phyloP scores from a whole-genome alignment of 306 rosid genomes.

The Herpetospermum pedunculosum region DNA sequence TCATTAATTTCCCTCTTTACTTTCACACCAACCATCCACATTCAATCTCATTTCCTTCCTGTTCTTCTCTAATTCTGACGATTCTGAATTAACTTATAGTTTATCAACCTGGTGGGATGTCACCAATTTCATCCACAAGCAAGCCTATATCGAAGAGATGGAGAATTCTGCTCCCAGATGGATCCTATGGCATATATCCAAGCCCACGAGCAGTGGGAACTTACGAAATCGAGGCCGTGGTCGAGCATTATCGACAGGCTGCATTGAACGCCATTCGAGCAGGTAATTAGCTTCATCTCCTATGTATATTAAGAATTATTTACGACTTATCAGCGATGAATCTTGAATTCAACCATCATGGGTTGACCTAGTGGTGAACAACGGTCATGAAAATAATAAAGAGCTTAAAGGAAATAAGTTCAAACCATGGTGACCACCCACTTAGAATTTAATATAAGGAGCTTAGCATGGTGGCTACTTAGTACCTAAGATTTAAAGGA shows the following conservation, averaged over 20 bases:
- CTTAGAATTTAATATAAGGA: no score
- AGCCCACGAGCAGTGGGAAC: conserved; percentile 40
- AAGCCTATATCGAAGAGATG: conserved; percentile 55
- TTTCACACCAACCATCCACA: no score
- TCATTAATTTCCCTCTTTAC: no score
- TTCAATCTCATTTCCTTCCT: no score
- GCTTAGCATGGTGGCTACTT: no score
- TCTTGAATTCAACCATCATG: no score
- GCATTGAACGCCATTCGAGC: conserved; percentile 61
- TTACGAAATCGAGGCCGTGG: conserved; percentile 47
- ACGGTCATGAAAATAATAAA: no score
- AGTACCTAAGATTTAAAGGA: no score
- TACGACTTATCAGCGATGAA: no score
- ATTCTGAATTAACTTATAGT: conserved; percentile 22
- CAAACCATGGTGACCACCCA: no score
- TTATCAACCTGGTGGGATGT: conserved; percentile 57
- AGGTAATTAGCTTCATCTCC: conserved; percentile 24
- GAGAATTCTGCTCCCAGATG: conserved; percentile 68
- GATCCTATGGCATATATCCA: conserved; percentile 57
- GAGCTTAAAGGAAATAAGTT: no score
- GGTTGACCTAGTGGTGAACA: no score
- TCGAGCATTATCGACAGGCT: conserved; percentile 57
- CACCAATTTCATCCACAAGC: conserved; percentile 69
- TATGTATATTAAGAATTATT: not conserved
- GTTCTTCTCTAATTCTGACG: not conserved